Conservation (phyloP, 1,139 yeast species). For the Geotrichum klebahnii region DNA sequence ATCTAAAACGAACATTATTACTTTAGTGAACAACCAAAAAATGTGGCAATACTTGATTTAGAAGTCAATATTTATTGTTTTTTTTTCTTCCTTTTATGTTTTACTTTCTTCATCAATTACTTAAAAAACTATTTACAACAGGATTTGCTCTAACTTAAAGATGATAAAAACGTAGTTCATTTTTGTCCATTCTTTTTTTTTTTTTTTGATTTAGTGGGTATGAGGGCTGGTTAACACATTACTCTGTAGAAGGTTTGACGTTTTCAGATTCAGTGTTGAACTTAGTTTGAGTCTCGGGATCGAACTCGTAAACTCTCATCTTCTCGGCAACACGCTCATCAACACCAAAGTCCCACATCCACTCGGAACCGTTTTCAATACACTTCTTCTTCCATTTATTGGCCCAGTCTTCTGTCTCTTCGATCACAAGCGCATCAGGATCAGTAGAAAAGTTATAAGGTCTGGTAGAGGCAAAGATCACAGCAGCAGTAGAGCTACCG, state of each 20-base stretch:
- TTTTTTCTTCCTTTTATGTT: no score
- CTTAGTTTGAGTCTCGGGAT: slow-evolving; percentile 7
- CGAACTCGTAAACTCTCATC: slow-evolving; percentile 50
- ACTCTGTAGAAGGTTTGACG: neutral
- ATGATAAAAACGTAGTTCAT: no score
- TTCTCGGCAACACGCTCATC: slow-evolving; percentile 63
- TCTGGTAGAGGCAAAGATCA: slow-evolving; percentile 55
- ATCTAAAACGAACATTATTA: no score
- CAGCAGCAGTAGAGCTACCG: slow-evolving; percentile 57
- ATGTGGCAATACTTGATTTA: no score
- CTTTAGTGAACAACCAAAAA: no score
- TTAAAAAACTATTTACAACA: no score
- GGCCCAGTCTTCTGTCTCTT: slow-evolving; percentile 85
- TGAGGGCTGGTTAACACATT: no score
- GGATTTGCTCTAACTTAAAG: no score
- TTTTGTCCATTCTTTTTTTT: no score
- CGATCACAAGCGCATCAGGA: slow-evolving; percentile 53
- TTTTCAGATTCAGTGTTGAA: slow-evolving; percentile 11
- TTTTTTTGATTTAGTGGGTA: no score
- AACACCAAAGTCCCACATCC: slow-evolving; percentile 72
- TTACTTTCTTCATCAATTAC: no score
- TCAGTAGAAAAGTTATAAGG: slow-evolving; percentile 53
- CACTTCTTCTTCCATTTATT: slow-evolving; percentile 75
- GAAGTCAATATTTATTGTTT: no score
- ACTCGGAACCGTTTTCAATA: slow-evolving; percentile 67